Base-by-base conservation (phyloP, 1,139 yeast genomes). In the Blastobotrys buckinghamii region DNA sequence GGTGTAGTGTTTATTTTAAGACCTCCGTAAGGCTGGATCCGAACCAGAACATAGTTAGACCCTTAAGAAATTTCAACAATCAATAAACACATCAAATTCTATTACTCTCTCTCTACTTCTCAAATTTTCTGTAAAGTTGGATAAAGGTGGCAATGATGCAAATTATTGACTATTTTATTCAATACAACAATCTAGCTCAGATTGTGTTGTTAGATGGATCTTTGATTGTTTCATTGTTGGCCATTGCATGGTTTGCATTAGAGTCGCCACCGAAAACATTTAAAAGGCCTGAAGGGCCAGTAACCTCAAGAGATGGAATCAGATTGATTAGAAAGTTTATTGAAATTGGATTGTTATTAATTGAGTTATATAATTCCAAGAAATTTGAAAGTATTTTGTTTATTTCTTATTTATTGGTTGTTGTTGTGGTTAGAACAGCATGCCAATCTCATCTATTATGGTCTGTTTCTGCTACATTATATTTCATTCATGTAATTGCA, bases 381-480 rank as follows among this genome's bases (percentile, higher is more conserved):
- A 29, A 9, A 29, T 29, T 29, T 29, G 32, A 29, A 29, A 29
- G 9, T 29, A 10, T 29, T 12, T 13, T 29, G 3, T 29, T 9
- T 6, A 29, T 12, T 29, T 6, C 9, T 15, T 34, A 34, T 20
- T 16, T 26, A 12, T n/a, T 20, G 13, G 6, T 37, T 12, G 9
- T 37, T 17, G 26, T 19, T 6, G 7, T 3, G n/a, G 13, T 20
- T 12, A 24, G 40, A 20, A 15, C 13, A 7, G 19, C 22, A 6
- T n/a, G 16, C n/a, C 22, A 37, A n/a, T n/a, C 15, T 8, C 33
- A 42, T 29, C 13, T 33, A 12, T 17, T 43, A 32, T 43, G 46
- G 46, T 10, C 13, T 13, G 41, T 35, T 19, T 36, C 46, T 1
- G 41, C 41, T 10, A 35, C 22, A 6, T 27, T 43, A 17, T 43